phyloP scores from a whole-genome alignment of 768 basidiomycete species.

The Tricholoma hemisulphureum region DNA sequence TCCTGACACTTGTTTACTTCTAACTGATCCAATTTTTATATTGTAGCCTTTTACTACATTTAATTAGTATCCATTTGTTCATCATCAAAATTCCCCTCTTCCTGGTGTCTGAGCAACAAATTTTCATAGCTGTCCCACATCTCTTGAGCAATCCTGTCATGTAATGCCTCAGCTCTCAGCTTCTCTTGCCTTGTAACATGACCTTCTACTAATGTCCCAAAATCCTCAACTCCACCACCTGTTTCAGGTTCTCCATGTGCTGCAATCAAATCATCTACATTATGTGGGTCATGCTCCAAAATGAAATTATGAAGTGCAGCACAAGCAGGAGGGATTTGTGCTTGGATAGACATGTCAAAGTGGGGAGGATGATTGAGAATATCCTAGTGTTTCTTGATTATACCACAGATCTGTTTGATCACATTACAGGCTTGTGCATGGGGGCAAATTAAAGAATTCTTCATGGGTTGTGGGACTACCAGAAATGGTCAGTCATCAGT shows the following conservation, averaged over 20 bases:
- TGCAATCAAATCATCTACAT: constrained; percentile 16
- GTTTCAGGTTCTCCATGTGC: background rate
- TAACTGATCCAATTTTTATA: too few relatives aligned
- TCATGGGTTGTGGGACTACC: constrained; percentile 27
- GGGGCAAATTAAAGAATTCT: constrained; percentile 37
- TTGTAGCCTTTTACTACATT: background rate
- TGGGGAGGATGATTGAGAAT: constrained; percentile 20
- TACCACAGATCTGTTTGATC: constrained; percentile 39
- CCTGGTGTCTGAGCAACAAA: background rate
- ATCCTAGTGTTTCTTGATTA: constrained; percentile 22
- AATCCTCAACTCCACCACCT: background rate
- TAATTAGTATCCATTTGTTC: background rate
- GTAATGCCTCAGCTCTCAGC: constrained; percentile 7
- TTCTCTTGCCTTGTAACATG: constrained; percentile 4
- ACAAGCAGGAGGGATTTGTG: constrained; percentile 24
- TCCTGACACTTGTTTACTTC: background rate
- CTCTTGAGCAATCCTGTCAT: constrained; percentile 27
- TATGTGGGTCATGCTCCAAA: constrained; percentile 25
- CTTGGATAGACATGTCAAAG: constrained; percentile 26
- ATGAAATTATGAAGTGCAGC: constrained; percentile 34
- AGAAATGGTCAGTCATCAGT: too few relatives aligned
- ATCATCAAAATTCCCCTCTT: background rate
- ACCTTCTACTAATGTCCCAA: constrained; percentile 4
- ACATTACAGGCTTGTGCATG: constrained; percentile 35
- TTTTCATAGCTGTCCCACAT: constrained; percentile 30